phyloP scores from a whole-genome alignment of 108 stramenopile species.

The Cyclotella baltica region DNA sequence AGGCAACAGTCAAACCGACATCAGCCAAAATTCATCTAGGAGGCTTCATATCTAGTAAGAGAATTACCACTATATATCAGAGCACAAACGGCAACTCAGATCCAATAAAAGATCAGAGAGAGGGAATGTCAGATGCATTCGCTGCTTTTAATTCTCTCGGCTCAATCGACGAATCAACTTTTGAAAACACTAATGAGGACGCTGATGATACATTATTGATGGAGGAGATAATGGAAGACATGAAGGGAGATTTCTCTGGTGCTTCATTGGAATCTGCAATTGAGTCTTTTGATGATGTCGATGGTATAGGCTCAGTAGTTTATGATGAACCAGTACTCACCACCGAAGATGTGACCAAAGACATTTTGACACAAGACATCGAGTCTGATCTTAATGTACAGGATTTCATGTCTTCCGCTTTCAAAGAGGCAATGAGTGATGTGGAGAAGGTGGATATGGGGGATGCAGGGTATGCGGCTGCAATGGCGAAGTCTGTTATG shows the following conservation, averaged over 20 bases:
- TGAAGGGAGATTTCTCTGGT: constrained; percentile 2
- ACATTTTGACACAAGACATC: constrained; percentile 42
- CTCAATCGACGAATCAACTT: constrained; percentile 28
- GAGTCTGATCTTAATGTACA: constrained; percentile 39
- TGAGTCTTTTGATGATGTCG: constrained; percentile 32
- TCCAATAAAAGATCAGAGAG: constrained; percentile 37
- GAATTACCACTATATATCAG: neutral
- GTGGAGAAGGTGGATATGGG: constrained; percentile 11
- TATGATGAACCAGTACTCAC: constrained; percentile 12
- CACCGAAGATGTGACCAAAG: constrained; percentile 46
- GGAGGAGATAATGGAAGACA: neutral
- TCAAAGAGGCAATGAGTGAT: constrained; percentile 41
- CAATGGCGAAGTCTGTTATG: constrained; percentile 14
- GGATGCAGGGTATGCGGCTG: neutral
- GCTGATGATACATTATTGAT: constrained; percentile 3
- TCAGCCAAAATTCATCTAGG: neutral
- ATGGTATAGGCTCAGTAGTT: constrained; percentile 34
- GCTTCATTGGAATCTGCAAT: neutral
- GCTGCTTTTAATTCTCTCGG: constrained; percentile 37
- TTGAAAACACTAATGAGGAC: neutral
- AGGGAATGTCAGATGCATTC: constrained; percentile 53
- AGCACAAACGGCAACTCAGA: constrained; percentile 19
- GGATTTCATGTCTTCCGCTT: constrained; percentile 43
- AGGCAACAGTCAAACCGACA: neutral
- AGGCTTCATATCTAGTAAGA: neutral